phyloP scores from a whole-genome alignment of 1,284 basidiomycete genomes.

The Cerioporus squamosus region DNA sequence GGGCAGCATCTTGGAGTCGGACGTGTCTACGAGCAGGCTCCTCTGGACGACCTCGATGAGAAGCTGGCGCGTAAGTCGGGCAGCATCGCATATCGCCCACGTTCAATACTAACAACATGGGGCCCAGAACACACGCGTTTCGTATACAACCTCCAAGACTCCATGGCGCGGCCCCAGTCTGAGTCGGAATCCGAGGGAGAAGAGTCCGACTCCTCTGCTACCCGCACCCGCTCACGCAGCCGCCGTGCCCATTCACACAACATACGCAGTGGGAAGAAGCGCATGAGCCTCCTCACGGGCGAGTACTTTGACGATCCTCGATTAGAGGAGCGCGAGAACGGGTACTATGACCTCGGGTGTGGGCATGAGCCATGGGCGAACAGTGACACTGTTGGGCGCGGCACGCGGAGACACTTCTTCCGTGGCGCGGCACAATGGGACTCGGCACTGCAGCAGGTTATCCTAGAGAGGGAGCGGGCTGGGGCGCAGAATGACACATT shows the following conservation, averaged over 20 bases:
- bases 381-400: conserved; percentile 7
- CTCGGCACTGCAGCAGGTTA: conserved; percentile 21
- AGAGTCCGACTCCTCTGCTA: conserved; percentile 48
- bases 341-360: conserved; percentile 31
- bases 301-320: conserved; percentile 53
- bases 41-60: conserved; percentile 62
- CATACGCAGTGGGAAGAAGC: conserved; percentile 42
- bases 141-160: conserved; percentile 65
- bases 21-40: conserved; percentile 45
- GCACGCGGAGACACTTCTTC: conserved; percentile 58
- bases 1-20: conserved; percentile 68
- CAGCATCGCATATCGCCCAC: neutral
- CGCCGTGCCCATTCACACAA: conserved; percentile 26
- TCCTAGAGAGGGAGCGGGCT: conserved; percentile 15
- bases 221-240: conserved; percentile 38
- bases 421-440: conserved; percentile 52
- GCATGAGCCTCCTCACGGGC: conserved; percentile 71
- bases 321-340: conserved; percentile 33
- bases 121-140: conserved; percentile 66
- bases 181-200: conserved; percentile 49
- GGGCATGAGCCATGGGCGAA: conserved; percentile 29
- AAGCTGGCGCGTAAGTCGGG: conserved; percentile 69
- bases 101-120: neutral
- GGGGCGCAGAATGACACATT: conserved; percentile 5
- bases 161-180: conserved; percentile 35